phyloP scores from a whole-genome alignment of 2,329 filamentous ascomycete genomes.

The Cercospora janseana region DNA sequence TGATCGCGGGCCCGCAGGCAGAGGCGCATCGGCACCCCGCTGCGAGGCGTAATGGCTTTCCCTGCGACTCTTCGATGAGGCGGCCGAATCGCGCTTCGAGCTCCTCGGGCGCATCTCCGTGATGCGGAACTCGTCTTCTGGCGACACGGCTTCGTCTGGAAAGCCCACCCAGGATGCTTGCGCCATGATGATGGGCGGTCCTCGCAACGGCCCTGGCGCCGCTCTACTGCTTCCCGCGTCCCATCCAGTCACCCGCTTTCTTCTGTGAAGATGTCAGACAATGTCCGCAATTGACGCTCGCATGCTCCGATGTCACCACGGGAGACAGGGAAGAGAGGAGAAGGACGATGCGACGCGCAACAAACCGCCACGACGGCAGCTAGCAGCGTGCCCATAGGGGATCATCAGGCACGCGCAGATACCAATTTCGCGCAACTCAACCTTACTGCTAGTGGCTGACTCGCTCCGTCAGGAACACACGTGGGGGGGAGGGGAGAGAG shows the following conservation, averaged over 20 bases:
- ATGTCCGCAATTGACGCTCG: neutral
- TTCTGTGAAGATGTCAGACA: neutral
- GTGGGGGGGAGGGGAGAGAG: too few species aligned
- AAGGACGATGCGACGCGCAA: neutral
- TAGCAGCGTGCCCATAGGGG: neutral
- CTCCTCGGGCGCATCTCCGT: constrained; percentile 4
- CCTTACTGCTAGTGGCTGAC: neutral
- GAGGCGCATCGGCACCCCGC: constrained; percentile 23
- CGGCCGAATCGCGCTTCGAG: constrained; percentile 18
- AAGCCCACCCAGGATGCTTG: constrained; percentile 10
- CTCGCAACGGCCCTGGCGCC: neutral
- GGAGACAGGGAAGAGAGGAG: neutral
- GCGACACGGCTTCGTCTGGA: constrained; percentile 8
- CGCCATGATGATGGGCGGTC: constrained; percentile 6
- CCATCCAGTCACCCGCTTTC: neutral
- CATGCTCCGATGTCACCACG: too few species aligned
- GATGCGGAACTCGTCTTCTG: constrained; percentile 11
- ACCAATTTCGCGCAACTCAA: constrained; percentile 7
- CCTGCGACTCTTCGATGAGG: constrained; percentile 25
- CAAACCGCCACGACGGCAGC: neutral
- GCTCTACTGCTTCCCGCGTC: neutral
- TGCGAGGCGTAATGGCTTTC: constrained; percentile 28
- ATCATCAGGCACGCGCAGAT: constrained; percentile 3
- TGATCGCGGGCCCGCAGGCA: constrained; percentile 5
- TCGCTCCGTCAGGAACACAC: too few species aligned